Evolutionary conservation across 2,329 filamentous ascomycete species (phyloP).

Genomic region (Phaeophleospora eucalypticola): DNA sequence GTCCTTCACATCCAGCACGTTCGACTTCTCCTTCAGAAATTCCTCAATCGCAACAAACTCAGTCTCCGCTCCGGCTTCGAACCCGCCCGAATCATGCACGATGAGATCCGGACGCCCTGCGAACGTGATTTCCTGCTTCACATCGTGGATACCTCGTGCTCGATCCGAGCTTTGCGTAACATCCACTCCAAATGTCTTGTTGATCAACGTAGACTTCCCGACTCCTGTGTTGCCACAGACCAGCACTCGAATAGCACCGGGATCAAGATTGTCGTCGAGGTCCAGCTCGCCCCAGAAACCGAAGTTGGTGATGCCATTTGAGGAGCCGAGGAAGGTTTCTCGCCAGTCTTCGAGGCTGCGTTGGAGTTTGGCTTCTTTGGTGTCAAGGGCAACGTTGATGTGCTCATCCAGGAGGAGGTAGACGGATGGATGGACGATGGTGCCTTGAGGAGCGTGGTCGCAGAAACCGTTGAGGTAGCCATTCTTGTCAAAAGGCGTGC

Average conservation of each 20-base stretch:
- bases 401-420: conserved; percentile 32
- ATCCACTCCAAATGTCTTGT: conserved; percentile 28
- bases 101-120: conserved; percentile 33
- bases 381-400: conserved; percentile 23
- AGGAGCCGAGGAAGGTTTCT: conserved; percentile 21
- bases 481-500: conserved; percentile 17
- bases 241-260: conserved; percentile 32
- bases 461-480: conserved; percentile 20
- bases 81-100: conserved; percentile 36
- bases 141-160: conserved; percentile 31
- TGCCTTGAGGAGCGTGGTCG: conserved; percentile 28
- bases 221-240: conserved; percentile 26
- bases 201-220: conserved; percentile 15
- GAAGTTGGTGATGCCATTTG: conserved; percentile 17
- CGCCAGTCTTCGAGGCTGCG: conserved; percentile 25
- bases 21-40: conserved; percentile 32
- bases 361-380: conserved; percentile 27
- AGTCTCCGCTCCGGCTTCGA: conserved; percentile 33
- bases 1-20: conserved; percentile 28
- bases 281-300: conserved; percentile 28
- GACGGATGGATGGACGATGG: conserved; percentile 34
- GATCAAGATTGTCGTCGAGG: conserved; percentile 12
- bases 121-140: conserved; percentile 31
- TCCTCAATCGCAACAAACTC: conserved; percentile 28
- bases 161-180: conserved; percentile 28